Evolutionary conservation across 495 filamentous ascomycete species (phyloP).

Genomic region (Neurospora hispaniola): DNA sequence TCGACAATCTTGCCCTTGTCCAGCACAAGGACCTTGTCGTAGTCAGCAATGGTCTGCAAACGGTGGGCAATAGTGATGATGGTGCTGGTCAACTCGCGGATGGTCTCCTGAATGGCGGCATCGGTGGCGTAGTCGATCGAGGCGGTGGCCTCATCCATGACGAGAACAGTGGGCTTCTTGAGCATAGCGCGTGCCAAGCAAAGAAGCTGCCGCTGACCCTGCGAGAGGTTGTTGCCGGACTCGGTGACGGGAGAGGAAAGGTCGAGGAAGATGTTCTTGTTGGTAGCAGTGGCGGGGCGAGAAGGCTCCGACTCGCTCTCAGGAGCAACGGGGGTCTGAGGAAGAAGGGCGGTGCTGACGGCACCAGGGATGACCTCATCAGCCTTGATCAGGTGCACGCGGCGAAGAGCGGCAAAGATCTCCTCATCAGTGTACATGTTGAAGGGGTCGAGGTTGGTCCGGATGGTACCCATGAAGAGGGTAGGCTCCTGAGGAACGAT

Average conservation of each 20-base stretch:
- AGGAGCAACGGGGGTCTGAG: slow-evolving; percentile 8
- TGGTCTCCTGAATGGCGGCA: slow-evolving; percentile 88
- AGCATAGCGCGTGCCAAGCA: slow-evolving; percentile 92
- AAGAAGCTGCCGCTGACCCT: slow-evolving; percentile 91
- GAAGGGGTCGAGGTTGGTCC: slow-evolving; percentile 94
- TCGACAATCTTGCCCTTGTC: slow-evolving; percentile 85
- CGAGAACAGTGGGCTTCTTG: slow-evolving; percentile 79
- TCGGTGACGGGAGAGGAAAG: slow-evolving; percentile 77
- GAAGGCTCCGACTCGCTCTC: slow-evolving; percentile 12
- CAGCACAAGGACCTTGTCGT: slow-evolving; percentile 95
- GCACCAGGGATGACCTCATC: slow-evolving; percentile 28
- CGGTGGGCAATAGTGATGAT: slow-evolving; percentile 98
- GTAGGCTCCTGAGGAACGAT: slow-evolving; percentile 99
- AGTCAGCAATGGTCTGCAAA: slow-evolving; percentile 91
- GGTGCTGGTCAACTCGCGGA: slow-evolving; percentile 81
- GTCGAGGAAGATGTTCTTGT: slow-evolving; percentile 92
- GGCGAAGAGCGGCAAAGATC: slow-evolving; percentile 75
- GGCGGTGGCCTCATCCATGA: slow-evolving; percentile 99
- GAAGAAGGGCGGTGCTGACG: slow-evolving; percentile 4
- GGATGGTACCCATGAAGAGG: slow-evolving; percentile 89
- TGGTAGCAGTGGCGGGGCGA: slow-evolving; percentile 40
- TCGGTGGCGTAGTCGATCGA: slow-evolving; percentile 97
- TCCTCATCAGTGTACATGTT: slow-evolving; percentile 81
- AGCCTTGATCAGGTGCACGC: slow-evolving; percentile 79
- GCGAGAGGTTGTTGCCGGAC: slow-evolving; percentile 90